Evolutionary conservation across 1,284 basidiomycete genomes (phyloP).

Genomic region (Cryptococcus sp.): DNA sequence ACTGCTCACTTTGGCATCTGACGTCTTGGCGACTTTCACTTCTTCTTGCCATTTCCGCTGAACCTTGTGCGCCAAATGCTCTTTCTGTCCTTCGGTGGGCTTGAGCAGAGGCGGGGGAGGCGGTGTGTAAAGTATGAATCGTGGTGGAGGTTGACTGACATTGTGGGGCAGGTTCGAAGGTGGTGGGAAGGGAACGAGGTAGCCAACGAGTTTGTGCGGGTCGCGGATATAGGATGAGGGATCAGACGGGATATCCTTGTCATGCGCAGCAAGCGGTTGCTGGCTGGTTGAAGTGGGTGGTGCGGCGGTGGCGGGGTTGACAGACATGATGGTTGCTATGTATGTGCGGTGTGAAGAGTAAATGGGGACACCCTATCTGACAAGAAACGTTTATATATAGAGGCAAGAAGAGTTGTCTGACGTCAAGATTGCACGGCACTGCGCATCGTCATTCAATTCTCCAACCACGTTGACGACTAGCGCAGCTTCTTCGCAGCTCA

Average conservation of each 20-base stretch:
- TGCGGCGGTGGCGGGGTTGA: too few relatives aligned
- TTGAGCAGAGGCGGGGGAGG: conserved; percentile 24
- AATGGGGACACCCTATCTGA: too few relatives aligned
- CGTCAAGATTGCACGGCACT: too few relatives aligned
- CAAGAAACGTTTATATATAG: too few relatives aligned
- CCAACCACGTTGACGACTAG: too few relatives aligned
- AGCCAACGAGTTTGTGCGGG: conserved; percentile 25
- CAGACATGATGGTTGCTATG: too few relatives aligned
- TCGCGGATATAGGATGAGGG: conserved; percentile 23
- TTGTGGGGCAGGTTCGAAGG: conserved; percentile 1
- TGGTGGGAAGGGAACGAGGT: conserved; percentile 23
- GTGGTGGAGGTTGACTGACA: conserved; percentile 14
- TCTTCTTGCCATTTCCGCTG: conserved; percentile 27
- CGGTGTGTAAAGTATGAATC: conserved; percentile 25
- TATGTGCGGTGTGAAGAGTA: too few relatives aligned
- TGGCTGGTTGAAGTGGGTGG: too few relatives aligned
- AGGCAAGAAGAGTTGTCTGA: too few relatives aligned
- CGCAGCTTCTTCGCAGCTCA: not conserved
- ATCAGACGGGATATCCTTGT: not conserved
- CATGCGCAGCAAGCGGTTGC: too few relatives aligned
- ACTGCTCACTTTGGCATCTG: conserved; percentile 7
- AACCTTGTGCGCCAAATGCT: conserved; percentile 11
- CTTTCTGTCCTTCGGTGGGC: conserved; percentile 4
- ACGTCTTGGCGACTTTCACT: conserved; percentile 19
- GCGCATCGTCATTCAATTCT: too few relatives aligned